These are phyloP conservation scores for Pyrenochaeta sp. DNA, from an alignment of 2,329 filamentous ascomycete genomes.

Conservation along the genomic window DNA sequence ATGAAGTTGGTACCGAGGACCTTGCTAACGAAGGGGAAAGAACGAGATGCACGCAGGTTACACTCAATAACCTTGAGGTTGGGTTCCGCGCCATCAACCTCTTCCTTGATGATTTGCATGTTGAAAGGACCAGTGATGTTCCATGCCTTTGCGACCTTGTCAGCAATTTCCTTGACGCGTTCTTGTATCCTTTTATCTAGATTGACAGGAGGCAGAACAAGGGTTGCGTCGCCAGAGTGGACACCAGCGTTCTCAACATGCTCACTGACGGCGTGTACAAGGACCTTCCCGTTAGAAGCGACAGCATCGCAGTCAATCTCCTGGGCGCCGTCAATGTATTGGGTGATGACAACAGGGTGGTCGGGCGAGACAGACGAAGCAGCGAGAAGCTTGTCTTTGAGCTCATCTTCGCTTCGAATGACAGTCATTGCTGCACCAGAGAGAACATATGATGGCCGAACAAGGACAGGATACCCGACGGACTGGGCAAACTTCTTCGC, in stretches of 20 bases:
- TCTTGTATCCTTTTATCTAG: slow-evolving; percentile 80
- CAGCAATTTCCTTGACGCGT: slow-evolving; percentile 91
- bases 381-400: slow-evolving; percentile 93
- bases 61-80: slow-evolving; percentile 96
- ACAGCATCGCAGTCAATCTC: slow-evolving; percentile 98
- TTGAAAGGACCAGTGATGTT: slow-evolving; percentile 98
- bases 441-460: slow-evolving; percentile 93
- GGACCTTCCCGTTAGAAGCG: slow-evolving; percentile 81
- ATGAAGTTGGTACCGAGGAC: slow-evolving; percentile 97
- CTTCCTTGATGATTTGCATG: slow-evolving; percentile 99
- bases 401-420: slow-evolving; percentile 84
- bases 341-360: slow-evolving; percentile 96
- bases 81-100: slow-evolving; percentile 76
- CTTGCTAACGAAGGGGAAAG: slow-evolving; percentile 98
- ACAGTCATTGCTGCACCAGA: slow-evolving; percentile 99
- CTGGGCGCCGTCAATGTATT: slow-evolving; percentile 96
- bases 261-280: slow-evolving; percentile 92
- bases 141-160: slow-evolving; percentile 97
- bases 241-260: slow-evolving; percentile 98
- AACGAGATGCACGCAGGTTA: slow-evolving; percentile 95
- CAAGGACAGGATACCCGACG: slow-evolving; percentile 93
- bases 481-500: slow-evolving; percentile 86
- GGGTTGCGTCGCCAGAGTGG: slow-evolving; percentile 95
- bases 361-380: slow-evolving; percentile 92
- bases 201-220: slow-evolving; percentile 86